These are phyloP conservation scores for Colletotrichum scovillei DNA, from an alignment of 2,329 filamentous ascomycete genomes.

Conservation along the genomic window DNA sequence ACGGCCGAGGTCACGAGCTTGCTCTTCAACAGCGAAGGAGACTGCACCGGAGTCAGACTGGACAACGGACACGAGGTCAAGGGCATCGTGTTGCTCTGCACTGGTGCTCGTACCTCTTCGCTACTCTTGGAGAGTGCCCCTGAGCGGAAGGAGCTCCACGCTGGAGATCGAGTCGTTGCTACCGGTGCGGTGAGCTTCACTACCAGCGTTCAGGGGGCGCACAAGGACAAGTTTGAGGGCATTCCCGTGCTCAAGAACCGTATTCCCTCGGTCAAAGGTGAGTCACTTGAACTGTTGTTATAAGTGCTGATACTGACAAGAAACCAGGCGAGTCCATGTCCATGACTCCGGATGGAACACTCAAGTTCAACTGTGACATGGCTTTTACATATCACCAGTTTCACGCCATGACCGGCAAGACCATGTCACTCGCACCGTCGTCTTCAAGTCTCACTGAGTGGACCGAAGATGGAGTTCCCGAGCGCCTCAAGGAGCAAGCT, in stretches of 20 bases:
- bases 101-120: constrained; percentile 67
- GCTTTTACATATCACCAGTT: constrained; percentile 66
- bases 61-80: constrained; percentile 56
- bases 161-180: constrained; percentile 64
- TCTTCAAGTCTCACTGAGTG: constrained; percentile 54
- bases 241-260: constrained; percentile 66
- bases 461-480: constrained; percentile 50
- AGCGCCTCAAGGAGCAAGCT: constrained; percentile 57
- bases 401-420: constrained; percentile 58
- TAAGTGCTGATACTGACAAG: constrained; percentile 22
- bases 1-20: constrained; percentile 60
- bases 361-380: constrained; percentile 72
- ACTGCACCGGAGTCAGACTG: constrained; percentile 61
- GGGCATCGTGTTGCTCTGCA: constrained; percentile 65
- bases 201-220: constrained; percentile 51
- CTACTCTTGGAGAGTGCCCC: constrained; percentile 64
- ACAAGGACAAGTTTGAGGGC: constrained; percentile 58
- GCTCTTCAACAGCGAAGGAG: constrained; percentile 57
- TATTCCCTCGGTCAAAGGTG: constrained; percentile 54
- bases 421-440: constrained; percentile 63
- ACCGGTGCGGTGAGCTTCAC: constrained; percentile 63
- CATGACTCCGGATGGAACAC: constrained; percentile 57
- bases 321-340: constrained; percentile 54
- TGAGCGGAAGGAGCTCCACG: constrained; percentile 60
- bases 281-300: constrained; percentile 27